These are phyloP conservation scores for Beta macrorhiza DNA, from an alignment of 179 eudicot genomes.

Conservation along the genomic window DNA sequence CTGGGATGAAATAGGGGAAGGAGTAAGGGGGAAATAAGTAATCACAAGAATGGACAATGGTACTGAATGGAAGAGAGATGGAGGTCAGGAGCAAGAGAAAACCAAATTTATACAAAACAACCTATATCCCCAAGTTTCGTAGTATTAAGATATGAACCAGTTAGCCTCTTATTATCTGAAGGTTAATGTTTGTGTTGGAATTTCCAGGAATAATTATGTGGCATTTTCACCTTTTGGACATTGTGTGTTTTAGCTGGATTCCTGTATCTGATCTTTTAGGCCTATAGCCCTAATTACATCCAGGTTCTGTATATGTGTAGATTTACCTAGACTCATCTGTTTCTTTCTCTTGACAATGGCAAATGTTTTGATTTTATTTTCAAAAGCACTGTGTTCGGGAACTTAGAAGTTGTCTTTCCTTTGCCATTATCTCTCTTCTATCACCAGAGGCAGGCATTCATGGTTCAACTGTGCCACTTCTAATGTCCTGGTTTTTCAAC, in stretches of 20 bases:
- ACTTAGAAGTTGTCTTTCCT: background rate
- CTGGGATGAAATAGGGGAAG: background rate
- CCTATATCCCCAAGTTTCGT: background rate
- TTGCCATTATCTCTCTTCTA: background rate
- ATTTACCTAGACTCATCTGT: background rate
- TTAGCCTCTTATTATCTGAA: background rate
- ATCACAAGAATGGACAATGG: no score
- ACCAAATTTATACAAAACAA: background rate
- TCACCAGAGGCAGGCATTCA: background rate
- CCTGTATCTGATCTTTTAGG: background rate
- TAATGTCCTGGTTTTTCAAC: background rate
- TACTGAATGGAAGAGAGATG: no score
- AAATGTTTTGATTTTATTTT: background rate
- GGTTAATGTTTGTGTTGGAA: background rate
- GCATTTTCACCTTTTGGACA: background rate
- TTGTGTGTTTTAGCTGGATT: background rate
- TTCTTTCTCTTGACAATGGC: background rate
- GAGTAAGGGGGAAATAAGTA: no score
- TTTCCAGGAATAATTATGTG: background rate
- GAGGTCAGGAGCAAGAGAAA: background rate
- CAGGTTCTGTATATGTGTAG: background rate
- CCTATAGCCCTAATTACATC: background rate
- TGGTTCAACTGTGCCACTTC: background rate
- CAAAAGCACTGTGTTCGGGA: background rate
- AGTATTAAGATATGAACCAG: background rate